phyloP scores from a whole-genome alignment of 2,329 filamentous ascomycete genomes.

The Onygena corvina region DNA sequence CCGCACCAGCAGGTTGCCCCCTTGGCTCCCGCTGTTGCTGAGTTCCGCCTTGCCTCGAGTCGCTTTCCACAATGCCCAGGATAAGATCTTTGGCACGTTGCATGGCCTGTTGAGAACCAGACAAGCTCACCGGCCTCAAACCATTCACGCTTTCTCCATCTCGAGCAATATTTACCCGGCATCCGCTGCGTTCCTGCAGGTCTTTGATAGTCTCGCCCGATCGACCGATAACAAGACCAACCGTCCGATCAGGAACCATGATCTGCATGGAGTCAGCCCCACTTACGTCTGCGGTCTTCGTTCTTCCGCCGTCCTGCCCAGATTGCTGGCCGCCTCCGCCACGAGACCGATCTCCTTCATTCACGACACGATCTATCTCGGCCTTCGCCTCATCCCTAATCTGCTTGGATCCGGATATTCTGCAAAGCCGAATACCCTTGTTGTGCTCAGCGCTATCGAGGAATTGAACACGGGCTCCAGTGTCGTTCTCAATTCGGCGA shows the following conservation, averaged over 20 bases:
- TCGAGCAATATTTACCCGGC: slow-evolving; percentile 88
- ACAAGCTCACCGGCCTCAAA: slow-evolving; percentile 77
- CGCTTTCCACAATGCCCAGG: slow-evolving; percentile 87
- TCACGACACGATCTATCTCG: slow-evolving; percentile 77
- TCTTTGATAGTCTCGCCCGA: slow-evolving; percentile 88
- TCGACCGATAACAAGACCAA: slow-evolving; percentile 86
- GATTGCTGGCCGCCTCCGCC: slow-evolving; percentile 17
- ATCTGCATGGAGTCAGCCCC: slow-evolving; percentile 84
- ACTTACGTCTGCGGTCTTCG: slow-evolving; percentile 27
- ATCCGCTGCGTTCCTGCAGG: slow-evolving; percentile 81
- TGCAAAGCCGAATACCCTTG: slow-evolving; percentile 67
- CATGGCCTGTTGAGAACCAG: slow-evolving; percentile 63
- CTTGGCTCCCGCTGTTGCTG: slow-evolving; percentile 16
- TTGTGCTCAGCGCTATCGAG: slow-evolving; percentile 61
- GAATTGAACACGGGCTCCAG: slow-evolving; percentile 76
- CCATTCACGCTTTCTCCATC: slow-evolving; percentile 90
- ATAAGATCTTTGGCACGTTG: slow-evolving; percentile 74
- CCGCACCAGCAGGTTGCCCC: slow-evolving; percentile 29
- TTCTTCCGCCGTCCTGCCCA: slow-evolving; percentile 3
- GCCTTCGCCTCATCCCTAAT: slow-evolving; percentile 66
- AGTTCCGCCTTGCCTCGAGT: slow-evolving; percentile 40
- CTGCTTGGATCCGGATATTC: slow-evolving; percentile 62
- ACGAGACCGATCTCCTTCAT: slow-evolving; percentile 57
- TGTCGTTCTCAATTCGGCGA: slow-evolving; percentile 70
- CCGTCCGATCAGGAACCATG: slow-evolving; percentile 87